Evolutionary conservation across 2,329 filamentous ascomycete genomes (phyloP), one percentile per base, ranked within the genome.

Genomic region (Pyrenophora seminiperda): DNA sequence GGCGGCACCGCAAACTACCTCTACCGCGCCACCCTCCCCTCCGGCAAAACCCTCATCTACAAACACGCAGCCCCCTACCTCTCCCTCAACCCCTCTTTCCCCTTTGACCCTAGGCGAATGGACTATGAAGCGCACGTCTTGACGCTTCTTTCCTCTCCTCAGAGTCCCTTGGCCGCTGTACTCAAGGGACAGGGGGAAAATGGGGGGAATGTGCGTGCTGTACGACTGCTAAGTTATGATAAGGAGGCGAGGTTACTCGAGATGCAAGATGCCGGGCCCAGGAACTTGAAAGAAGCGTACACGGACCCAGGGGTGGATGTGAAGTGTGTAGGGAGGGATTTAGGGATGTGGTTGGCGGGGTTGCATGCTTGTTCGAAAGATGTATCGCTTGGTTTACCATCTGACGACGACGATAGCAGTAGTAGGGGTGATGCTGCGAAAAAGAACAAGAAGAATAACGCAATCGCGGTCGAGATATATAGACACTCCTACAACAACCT

Each of bases 1-100:
- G 72, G 71, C 17, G 71, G 71, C 9, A 69, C 61, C 4, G 68
- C 68, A 15, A 75, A 74, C 42, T 71, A 66, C 41, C 68, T 73
- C 32, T 74, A 70, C 43, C 70, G 71, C 15, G 53, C 69, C 14
- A 56, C 37, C n/a, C n/a, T n/a, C n/a, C n/a, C n/a, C n/a, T n/a
- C n/a, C n/a, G n/a, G n/a, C n/a, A n/a, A n/a, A n/a, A n/a, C n/a
- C n/a, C n/a, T n/a, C 13, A 63, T 75, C 36, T 65, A 68, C 46
- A 74, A 75, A 47, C 71, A 75, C 38, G 70, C 72, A 17, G 66
- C 67, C 4, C 61, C 63, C 6, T 69, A 67, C 20, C 54, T 72
- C 3, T 53, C 57, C 19, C 54, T 47, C 32, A 65, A 66, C 37
- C 53, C 46, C 2, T 31, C 30, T 24, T 67, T 73, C 24, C 45